phyloP scores from a whole-genome alignment of 768 basidiomycete genomes.

The Mycena leptocephala region DNA sequence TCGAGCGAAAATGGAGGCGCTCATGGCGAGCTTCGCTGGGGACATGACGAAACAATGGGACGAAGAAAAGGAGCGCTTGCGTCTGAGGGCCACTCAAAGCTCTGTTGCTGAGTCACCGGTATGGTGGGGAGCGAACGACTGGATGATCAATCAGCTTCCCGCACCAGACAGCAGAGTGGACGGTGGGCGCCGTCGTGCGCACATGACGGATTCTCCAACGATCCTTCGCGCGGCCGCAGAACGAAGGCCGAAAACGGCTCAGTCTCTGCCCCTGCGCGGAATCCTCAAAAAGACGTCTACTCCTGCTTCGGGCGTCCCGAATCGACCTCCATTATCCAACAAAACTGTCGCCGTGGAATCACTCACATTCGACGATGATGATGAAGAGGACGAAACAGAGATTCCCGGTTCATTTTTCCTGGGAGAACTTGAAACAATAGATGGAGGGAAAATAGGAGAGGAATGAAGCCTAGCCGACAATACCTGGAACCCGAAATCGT shows the following conservation, averaged over 20 bases:
- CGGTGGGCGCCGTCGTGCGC: neutral
- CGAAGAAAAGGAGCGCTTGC: conserved; percentile 10
- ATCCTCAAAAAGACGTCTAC: conserved; percentile 12
- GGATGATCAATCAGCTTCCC: neutral
- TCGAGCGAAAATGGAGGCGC: conserved; percentile 22
- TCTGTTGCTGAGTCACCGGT: neutral
- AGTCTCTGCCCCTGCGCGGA: neutral
- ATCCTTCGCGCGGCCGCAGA: neutral
- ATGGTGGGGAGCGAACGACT: neutral
- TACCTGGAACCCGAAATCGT: conserved; percentile 3
- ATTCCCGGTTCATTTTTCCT: neutral
- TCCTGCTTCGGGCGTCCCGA: neutral
- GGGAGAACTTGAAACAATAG: neutral
- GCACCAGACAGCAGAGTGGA: neutral
- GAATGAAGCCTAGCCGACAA: neutral
- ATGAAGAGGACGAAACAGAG: neutral
- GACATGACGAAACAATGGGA: conserved; percentile 15
- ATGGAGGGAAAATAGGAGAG: neutral
- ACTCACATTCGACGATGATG: neutral
- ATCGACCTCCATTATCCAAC: neutral
- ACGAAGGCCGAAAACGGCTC: neutral
- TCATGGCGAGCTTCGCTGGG: conserved; percentile 9
- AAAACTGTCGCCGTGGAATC: neutral
- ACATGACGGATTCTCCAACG: conserved; percentile 12
- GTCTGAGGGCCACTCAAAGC: neutral